These are phyloP conservation scores for Fusarium agapanthi DNA, from an alignment of 2,329 filamentous ascomycete genomes.

Conservation along the genomic window DNA sequence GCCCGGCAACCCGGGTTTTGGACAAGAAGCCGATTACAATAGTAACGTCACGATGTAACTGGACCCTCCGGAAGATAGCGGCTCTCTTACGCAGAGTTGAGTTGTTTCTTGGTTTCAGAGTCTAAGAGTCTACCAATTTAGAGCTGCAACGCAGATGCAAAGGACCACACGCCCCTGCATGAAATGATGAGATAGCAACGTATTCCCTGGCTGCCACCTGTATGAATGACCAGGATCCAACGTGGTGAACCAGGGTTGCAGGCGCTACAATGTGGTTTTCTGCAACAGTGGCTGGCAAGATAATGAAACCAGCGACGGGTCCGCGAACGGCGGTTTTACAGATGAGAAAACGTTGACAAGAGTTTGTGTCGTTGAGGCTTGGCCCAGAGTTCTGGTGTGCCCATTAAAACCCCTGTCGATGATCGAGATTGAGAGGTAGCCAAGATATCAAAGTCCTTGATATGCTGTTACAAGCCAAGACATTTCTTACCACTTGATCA, in stretches of 20 bases:
- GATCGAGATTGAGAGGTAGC: slow-evolving; percentile 7
- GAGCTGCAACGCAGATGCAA: slow-evolving; percentile 10
- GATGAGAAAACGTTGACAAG: not conserved
- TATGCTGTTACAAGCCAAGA: not conserved
- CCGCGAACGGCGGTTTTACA: not conserved
- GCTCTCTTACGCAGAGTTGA: not conserved
- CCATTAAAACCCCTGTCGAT: slow-evolving; percentile 20
- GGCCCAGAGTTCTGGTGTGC: slow-evolving; percentile 7
- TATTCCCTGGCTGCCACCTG: slow-evolving; percentile 4
- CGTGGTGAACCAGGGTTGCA: slow-evolving; percentile 20
- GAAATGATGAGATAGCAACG: slow-evolving; percentile 22
- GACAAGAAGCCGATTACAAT: slow-evolving; percentile 11
- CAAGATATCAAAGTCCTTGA: not conserved
- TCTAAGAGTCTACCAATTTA: slow-evolving; percentile 2
- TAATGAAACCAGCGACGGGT: not conserved
- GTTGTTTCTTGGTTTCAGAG: slow-evolving; percentile 11
- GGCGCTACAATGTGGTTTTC: slow-evolving; percentile 14
- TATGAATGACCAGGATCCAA: slow-evolving; percentile 13
- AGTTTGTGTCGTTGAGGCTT: slow-evolving; percentile 1
- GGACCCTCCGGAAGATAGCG: not conserved
- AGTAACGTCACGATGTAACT: slow-evolving; percentile 20
- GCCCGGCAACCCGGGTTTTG: slow-evolving; percentile 4
- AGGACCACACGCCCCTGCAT: slow-evolving; percentile 31
- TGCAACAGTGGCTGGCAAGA: slow-evolving; percentile 21
- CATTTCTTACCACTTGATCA: slow-evolving; percentile 1